Evolutionary conservation across 208 protist genomes (phyloP).

Genomic region (Trypanosoma avium): DNA sequence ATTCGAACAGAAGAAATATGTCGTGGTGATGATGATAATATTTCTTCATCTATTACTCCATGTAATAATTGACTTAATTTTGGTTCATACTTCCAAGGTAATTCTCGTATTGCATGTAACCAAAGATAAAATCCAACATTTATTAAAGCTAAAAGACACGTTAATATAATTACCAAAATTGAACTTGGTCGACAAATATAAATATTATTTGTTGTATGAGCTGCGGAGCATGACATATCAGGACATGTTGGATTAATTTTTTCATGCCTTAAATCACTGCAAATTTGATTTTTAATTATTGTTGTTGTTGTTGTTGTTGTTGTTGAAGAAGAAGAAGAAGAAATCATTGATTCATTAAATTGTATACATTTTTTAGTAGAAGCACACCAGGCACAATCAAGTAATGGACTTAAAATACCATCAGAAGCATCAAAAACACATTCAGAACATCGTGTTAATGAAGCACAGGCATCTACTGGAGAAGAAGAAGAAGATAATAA

Average conservation of each 20-base stretch:
- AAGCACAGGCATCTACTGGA: slow-evolving; percentile 27
- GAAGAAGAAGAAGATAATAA: too few species aligned
- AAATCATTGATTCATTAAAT: slow-evolving; percentile 31
- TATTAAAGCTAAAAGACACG: slow-evolving; percentile 35
- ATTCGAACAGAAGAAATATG: too few species aligned
- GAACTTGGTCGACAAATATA: slow-evolving; percentile 54
- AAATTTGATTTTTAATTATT: slow-evolving; percentile 9
- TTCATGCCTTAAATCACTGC: slow-evolving; percentile 40
- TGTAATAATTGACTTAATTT: slow-evolving; percentile 34
- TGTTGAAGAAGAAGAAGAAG: not conserved
- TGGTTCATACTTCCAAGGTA: slow-evolving; percentile 70
- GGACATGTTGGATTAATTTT: slow-evolving; percentile 39
- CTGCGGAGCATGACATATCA: slow-evolving; percentile 50
- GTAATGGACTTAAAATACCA: slow-evolving; percentile 38
- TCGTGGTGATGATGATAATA: too few species aligned
- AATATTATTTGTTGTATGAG: slow-evolving; percentile 60
- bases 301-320: not conserved
- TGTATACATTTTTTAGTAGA: slow-evolving; percentile 36
- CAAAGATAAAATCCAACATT: slow-evolving; percentile 39
- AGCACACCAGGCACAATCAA: slow-evolving; percentile 55
- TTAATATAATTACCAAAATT: slow-evolving; percentile 37
- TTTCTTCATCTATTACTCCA: too few species aligned
- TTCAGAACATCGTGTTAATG: slow-evolving; percentile 41
- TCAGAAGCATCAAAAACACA: slow-evolving; percentile 61
- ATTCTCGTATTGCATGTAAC: slow-evolving; percentile 40